Evolutionary conservation across 139 green algal species (phyloP).

Genomic region (Micromonas commoda): DNA sequence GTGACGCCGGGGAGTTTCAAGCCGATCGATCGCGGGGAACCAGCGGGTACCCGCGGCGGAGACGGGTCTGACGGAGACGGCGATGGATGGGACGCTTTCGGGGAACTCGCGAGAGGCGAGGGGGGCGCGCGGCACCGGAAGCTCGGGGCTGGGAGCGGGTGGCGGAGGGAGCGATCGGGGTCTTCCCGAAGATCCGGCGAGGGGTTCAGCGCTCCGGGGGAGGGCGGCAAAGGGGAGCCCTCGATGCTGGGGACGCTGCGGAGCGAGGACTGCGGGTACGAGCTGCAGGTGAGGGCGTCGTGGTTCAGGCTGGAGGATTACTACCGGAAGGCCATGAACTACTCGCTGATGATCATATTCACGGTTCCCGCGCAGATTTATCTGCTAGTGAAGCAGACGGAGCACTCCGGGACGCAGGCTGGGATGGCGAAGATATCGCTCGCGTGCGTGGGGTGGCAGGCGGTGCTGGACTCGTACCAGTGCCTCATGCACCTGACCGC

Average conservation of each 20-base stretch:
- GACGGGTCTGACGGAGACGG: too few species aligned
- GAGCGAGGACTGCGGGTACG: slow-evolving; percentile 48
- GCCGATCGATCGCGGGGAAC: not conserved
- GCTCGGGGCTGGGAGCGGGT: too few species aligned
- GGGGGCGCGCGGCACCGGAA: too few species aligned
- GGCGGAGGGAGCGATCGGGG: too few species aligned
- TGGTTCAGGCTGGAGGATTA: slow-evolving; percentile 57
- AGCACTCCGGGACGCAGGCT: slow-evolving; percentile 49
- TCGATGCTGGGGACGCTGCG: slow-evolving; percentile 36
- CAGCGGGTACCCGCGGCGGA: too few species aligned
- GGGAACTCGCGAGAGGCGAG: too few species aligned
- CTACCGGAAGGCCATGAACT: slow-evolving; percentile 66
- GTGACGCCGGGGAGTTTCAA: not conserved
- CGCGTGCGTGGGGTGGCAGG: slow-evolving; percentile 62
- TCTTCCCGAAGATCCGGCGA: too few species aligned
- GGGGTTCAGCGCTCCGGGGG: not conserved
- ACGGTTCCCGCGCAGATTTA: slow-evolving; percentile 53
- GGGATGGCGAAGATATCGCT: slow-evolving; percentile 57
- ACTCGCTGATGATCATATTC: slow-evolving; percentile 60
- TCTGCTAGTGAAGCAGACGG: slow-evolving; percentile 69
- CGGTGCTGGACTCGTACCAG: slow-evolving; percentile 78
- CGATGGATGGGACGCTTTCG: too few species aligned
- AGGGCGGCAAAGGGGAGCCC: not conserved
- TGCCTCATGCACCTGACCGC: slow-evolving; percentile 81
- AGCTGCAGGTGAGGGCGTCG: slow-evolving; percentile 45